Conservation (phyloP, 176 grass and related monocot species). For the Thalia dealbata region DNA sequence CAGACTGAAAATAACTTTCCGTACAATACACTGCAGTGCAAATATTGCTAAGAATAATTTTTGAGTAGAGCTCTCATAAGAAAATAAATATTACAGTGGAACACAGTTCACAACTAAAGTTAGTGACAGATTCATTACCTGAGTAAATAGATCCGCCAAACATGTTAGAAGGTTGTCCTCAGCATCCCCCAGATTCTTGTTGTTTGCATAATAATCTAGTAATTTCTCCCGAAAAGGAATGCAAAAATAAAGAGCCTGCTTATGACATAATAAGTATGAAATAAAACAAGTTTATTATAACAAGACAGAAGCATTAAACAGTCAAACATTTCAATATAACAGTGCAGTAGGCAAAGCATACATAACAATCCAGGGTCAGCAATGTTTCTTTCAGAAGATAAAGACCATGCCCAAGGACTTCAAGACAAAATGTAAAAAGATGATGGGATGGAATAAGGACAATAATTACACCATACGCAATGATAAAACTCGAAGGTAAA, state of each 20-base stretch:
- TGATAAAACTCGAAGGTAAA: background rate
- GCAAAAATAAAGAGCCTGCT: slow-evolving; percentile 92
- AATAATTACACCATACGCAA: background rate
- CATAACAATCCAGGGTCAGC: background rate
- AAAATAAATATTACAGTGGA: too few species aligned
- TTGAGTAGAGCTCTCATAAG: too few species aligned
- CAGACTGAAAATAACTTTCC: too few species aligned
- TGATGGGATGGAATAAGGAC: background rate
- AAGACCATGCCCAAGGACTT: background rate
- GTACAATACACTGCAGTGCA: too few species aligned
- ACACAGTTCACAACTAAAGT: too few species aligned
- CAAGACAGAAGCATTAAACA: background rate
- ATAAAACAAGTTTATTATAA: background rate
- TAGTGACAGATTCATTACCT: slow-evolving; percentile 36
- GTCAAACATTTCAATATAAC: background rate
- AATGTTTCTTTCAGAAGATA: background rate
- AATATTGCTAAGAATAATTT: too few species aligned
- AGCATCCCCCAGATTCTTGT: slow-evolving; percentile 51
- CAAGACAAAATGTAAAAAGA: background rate
- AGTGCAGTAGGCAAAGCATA: background rate
- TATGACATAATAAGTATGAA: background rate
- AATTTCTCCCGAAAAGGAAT: slow-evolving; percentile 83
- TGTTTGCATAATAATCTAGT: slow-evolving; percentile 67
- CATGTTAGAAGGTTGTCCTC: slow-evolving; percentile 93
- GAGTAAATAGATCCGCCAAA: slow-evolving; percentile 91